Conservation (phyloP, 208 protist species). For the Angomonas desouzai region DNA sequence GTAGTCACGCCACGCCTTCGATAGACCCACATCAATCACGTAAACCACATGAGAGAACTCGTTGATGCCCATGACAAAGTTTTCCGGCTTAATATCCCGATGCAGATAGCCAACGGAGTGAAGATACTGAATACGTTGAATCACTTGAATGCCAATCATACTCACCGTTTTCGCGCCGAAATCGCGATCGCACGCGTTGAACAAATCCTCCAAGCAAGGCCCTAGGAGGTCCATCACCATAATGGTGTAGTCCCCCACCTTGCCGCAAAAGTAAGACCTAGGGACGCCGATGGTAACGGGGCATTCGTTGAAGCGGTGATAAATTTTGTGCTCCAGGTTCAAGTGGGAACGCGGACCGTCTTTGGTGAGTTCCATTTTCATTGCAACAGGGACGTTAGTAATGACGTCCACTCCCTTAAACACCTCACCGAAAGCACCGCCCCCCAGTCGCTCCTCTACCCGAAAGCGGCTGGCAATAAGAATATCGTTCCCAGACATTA, state of each 20-base stretch:
- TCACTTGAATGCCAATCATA: conserved; percentile 95
- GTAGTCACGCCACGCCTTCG: conserved; percentile 69
- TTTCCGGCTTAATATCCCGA: conserved; percentile 90
- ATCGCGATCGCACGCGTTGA: conserved; percentile 85
- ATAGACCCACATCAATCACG: conserved; percentile 79
- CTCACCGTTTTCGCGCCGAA: conserved; percentile 95
- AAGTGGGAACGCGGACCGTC: conserved; percentile 61
- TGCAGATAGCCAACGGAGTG: conserved; percentile 86
- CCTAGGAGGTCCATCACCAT: conserved; percentile 99
- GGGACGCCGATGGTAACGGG: conserved; percentile 92
- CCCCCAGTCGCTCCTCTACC: conserved; percentile 93
- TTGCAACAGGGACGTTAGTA: conserved; percentile 53
- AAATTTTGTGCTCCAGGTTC: conserved; percentile 71
- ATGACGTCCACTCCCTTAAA: conserved; percentile 80
- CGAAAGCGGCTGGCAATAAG: conserved; percentile 89
- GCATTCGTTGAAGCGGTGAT: conserved; percentile 63
- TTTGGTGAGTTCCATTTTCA: conserved; percentile 81
- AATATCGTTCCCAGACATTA: conserved; percentile 30
- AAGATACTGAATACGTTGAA: conserved; percentile 92
- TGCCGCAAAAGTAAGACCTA: conserved; percentile 92
- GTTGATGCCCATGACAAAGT: conserved; percentile 83
- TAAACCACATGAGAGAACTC: conserved; percentile 60
- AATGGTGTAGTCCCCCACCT: conserved; percentile 97
- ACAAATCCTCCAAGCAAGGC: conserved; percentile 97
- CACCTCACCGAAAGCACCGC: conserved; percentile 98